Evolutionary conservation across 495 filamentous ascomycete species (phyloP).

Genomic region (Hyaloscypha finlandica): DNA sequence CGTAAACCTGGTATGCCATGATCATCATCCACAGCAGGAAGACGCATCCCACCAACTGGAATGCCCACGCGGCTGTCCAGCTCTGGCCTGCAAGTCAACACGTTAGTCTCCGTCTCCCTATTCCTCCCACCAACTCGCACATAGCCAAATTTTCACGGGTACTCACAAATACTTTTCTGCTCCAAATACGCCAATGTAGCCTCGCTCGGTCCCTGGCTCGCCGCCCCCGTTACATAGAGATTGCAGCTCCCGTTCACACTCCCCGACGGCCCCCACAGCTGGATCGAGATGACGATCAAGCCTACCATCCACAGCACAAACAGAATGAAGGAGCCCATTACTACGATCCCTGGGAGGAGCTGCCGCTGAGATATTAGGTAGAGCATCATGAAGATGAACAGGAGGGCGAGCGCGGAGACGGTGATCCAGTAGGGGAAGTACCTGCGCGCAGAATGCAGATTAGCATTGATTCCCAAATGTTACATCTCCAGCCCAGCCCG

Average conservation of each 20-base stretch:
- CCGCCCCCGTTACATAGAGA: conserved; percentile 62
- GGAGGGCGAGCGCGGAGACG: conserved; percentile 64
- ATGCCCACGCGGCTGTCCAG: conserved; percentile 66
- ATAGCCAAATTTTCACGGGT: background rate
- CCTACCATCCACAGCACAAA: conserved; percentile 92
- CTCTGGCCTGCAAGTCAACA: conserved; percentile 40
- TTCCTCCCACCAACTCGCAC: no score
- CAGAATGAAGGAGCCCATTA: conserved; percentile 89
- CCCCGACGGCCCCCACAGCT: conserved; percentile 79
- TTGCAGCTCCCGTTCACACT: conserved; percentile 82
- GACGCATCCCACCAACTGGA: conserved; percentile 75
- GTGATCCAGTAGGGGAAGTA: conserved; percentile 93
- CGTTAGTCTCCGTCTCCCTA: background rate
- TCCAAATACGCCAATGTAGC: conserved; percentile 84
- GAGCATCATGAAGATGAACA: conserved; percentile 73
- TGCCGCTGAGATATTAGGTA: conserved; percentile 74
- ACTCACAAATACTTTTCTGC: conserved; percentile 83
- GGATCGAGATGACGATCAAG: conserved; percentile 83
- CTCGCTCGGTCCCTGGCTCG: conserved; percentile 60
- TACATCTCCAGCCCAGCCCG: no score
- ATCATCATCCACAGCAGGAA: conserved; percentile 95
- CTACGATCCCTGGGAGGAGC: conserved; percentile 85
- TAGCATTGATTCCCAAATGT: background rate
- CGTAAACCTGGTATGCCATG: conserved; percentile 86
- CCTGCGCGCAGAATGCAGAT: conserved; percentile 49